Evolutionary conservation across 768 basidiomycete species (phyloP), one percentile per base, ranked within the genome.

Genomic region (Amanita pallidorosea): DNA sequence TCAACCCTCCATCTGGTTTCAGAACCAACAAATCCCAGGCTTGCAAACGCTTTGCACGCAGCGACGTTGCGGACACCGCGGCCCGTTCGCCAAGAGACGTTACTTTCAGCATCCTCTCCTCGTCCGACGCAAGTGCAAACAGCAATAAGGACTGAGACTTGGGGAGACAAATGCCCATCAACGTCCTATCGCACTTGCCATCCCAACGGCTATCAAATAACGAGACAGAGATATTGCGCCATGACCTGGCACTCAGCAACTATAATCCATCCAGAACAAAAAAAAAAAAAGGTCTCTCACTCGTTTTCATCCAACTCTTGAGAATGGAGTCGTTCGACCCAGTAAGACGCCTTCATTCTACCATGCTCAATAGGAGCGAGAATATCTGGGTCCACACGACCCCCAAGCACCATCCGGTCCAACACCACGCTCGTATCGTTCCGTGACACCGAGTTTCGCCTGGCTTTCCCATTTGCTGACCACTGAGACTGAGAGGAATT

Each of bases 11-110:
- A 43, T 77, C 70, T 2, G 80, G 73, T 44, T 75, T 79, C 44
- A 89, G 64, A 13, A 85, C 64, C 4, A 95, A 65, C 8, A 92
- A 67, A 62, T 96, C 93, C 61, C 72, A 72, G 12, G 89, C 70
- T 12, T 71, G 66, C 6, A 66, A 65, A 17, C 92, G 79, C 3
- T 84, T 85, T 1, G 80, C 76, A 17, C 75, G 69, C 35, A 92
- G 64, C 3, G 87, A 67, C 1, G 75, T 68, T 0, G 77, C 73
- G 2, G 82, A 77, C 1, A 77, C 57, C 0, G 77, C 85, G 53
- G 60, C 66, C 35, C 61, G 47, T 37, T 68, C 62, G 1, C 67
- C 58, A 12, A 74, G 18, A n/a, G 61, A 65, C 1, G 58, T 59
- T 23, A 76, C 68, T 49, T 69, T 65, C 45, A 82, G 61, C 2